phyloP scores from a whole-genome alignment of 192 early-diverging fungal genomes.

The Coemansia sp. region DNA sequence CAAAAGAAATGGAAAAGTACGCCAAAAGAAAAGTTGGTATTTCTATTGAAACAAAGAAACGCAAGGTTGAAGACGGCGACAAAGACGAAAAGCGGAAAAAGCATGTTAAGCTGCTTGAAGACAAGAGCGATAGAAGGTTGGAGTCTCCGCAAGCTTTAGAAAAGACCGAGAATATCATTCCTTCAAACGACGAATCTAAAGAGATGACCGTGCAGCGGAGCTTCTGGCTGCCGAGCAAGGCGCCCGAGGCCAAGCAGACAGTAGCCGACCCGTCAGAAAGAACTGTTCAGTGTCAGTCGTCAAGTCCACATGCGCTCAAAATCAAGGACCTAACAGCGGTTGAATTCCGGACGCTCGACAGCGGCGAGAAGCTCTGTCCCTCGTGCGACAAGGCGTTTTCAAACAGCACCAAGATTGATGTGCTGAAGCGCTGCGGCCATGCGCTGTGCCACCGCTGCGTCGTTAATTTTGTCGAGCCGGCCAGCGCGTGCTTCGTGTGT shows the following conservation, averaged over 20 bases:
- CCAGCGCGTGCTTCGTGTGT: slow-evolving; percentile 41
- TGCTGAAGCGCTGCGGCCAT: slow-evolving; percentile 37
- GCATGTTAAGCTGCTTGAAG: slow-evolving; percentile 18
- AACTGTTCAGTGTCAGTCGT: slow-evolving; percentile 26
- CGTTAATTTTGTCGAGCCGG: slow-evolving; percentile 31
- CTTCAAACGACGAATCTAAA: not conserved
- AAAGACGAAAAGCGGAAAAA: slow-evolving; percentile 13
- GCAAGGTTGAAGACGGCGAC: not conserved
- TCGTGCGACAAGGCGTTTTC: slow-evolving; percentile 39
- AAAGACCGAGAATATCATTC: too few species aligned
- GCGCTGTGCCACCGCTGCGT: slow-evolving; percentile 44
- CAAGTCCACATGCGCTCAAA: slow-evolving; percentile 16
- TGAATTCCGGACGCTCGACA: slow-evolving; percentile 11
- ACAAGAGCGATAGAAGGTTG: not conserved
- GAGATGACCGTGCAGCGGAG: slow-evolving; percentile 4
- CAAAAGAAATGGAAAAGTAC: slow-evolving; percentile 8
- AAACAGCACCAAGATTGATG: slow-evolving; percentile 41
- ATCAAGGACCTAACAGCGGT: slow-evolving; percentile 34
- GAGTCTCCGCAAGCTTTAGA: not conserved
- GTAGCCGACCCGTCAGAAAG: slow-evolving; percentile 11
- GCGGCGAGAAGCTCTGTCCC: slow-evolving; percentile 39
- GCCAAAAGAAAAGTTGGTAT: slow-evolving; percentile 19
- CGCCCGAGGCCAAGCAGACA: slow-evolving; percentile 17
- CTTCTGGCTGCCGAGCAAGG: slow-evolving; percentile 43
- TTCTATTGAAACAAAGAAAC: not conserved